Evolutionary conservation across 495 filamentous ascomycete species (phyloP).

Genomic region (Melanomma pulvis-pyrius): DNA sequence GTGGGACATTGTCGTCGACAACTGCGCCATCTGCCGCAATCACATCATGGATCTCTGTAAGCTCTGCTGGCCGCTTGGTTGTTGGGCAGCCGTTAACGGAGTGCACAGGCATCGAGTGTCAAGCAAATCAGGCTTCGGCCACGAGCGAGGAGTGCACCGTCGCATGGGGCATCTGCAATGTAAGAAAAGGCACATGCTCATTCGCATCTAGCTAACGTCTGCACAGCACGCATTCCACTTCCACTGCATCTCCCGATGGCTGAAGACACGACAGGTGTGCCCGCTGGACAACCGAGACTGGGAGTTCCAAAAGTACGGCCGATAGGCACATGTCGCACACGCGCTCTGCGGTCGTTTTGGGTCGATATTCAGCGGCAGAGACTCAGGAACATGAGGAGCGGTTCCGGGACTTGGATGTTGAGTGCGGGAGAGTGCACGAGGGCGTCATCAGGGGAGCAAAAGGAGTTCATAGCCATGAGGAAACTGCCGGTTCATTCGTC

Average conservation of each 20-base stretch:
- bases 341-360: neutral
- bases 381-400: neutral
- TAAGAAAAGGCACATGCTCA: slow-evolving; percentile 51
- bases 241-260: slow-evolving; percentile 98
- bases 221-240: slow-evolving; percentile 97
- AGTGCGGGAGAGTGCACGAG: neutral
- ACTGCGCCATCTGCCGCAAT: slow-evolving; percentile 98
- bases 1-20: slow-evolving; percentile 99
- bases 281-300: slow-evolving; percentile 97
- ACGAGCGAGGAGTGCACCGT: slow-evolving; percentile 98
- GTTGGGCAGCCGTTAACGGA: slow-evolving; percentile 11
- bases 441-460: neutral
- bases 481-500: neutral
- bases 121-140: slow-evolving; percentile 98
- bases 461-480: slow-evolving; percentile 4
- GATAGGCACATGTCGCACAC: slow-evolving; percentile 51
- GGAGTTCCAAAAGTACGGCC: slow-evolving; percentile 99
- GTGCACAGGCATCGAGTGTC: slow-evolving; percentile 90
- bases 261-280: slow-evolving; percentile 99
- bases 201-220: slow-evolving; percentile 24
- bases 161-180: slow-evolving; percentile 99
- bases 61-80: slow-evolving; percentile 30
- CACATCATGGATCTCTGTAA: slow-evolving; percentile 99
- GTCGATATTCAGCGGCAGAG: neutral
- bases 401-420: neutral